A percentile compares a stretch with the other conserved stretches of the same genome.
These are phyloP conservation scores for Heterobasidion irregulare DNA, from an alignment of 1,284 basidiomycete species.

Conservation along the genomic window DNA sequence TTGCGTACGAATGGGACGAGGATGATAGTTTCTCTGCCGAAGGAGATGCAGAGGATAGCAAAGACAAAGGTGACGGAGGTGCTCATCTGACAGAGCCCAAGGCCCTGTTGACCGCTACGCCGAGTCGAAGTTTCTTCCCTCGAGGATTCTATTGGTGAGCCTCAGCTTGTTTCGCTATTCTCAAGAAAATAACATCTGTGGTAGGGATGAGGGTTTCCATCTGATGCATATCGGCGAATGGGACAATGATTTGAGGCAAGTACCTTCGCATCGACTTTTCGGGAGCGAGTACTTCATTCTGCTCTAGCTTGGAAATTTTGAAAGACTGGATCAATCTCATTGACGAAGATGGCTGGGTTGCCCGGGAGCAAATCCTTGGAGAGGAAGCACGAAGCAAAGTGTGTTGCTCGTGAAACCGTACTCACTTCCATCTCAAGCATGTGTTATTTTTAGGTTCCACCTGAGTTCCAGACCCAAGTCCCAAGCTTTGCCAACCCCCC, in stretches of 20 bases:
- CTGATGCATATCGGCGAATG: slow-evolving; percentile 83
- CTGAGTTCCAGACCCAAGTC: slow-evolving; percentile 87
- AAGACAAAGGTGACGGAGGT: slow-evolving; percentile 34
- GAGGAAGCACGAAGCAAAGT: slow-evolving; percentile 91
- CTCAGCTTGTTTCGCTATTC: slow-evolving; percentile 1
- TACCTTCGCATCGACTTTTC: not conserved
- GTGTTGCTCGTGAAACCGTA: slow-evolving; percentile 5
- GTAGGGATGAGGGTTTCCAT: slow-evolving; percentile 94
- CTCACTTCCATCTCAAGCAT: not conserved
- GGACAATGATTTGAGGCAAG: slow-evolving; percentile 84
- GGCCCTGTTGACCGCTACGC: slow-evolving; percentile 85
- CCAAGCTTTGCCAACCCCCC: slow-evolving; percentile 93
- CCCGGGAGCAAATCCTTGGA: slow-evolving; percentile 89
- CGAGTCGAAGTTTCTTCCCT: slow-evolving; percentile 92
- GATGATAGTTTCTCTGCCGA: slow-evolving; percentile 41
- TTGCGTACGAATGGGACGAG: slow-evolving; percentile 85
- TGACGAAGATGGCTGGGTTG: slow-evolving; percentile 93
- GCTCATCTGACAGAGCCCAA: slow-evolving; percentile 67
- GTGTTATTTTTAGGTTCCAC: slow-evolving; percentile 53
- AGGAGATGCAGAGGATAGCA: slow-evolving; percentile 29
- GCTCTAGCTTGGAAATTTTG: slow-evolving; percentile 72
- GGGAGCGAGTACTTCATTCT: not conserved
- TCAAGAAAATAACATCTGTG: not conserved
- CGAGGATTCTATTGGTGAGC: slow-evolving; percentile 90
- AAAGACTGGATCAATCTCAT: slow-evolving; percentile 86